phyloP scores from a whole-genome alignment of 2,329 filamentous ascomycete genomes.

The Penicillium hordei region DNA sequence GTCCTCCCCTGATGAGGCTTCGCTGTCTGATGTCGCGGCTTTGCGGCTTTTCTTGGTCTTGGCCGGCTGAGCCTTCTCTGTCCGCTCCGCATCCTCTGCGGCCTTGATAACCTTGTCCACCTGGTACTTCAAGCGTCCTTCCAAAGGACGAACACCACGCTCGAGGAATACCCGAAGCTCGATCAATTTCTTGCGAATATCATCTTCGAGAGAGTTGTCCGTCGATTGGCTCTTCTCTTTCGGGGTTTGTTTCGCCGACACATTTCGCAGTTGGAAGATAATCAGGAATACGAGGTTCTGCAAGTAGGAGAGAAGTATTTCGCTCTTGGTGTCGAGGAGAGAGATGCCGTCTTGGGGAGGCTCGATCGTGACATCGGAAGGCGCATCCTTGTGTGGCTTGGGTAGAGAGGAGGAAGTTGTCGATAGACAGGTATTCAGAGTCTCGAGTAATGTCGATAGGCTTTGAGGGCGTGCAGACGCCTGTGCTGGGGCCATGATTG shows the following conservation, averaged over 20 bases:
- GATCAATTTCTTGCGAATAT: slow-evolving; percentile 81
- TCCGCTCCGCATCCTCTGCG: slow-evolving; percentile 58
- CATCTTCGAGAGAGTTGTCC: slow-evolving; percentile 55
- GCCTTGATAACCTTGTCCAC: slow-evolving; percentile 92
- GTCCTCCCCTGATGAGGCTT: slow-evolving; percentile 32
- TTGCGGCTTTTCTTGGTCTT: slow-evolving; percentile 33
- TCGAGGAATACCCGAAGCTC: slow-evolving; percentile 91
- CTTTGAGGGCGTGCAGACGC: slow-evolving; percentile 24
- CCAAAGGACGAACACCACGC: slow-evolving; percentile 84
- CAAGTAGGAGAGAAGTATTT: slow-evolving; percentile 92
- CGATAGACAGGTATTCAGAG: slow-evolving; percentile 36
- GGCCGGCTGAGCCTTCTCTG: slow-evolving; percentile 27
- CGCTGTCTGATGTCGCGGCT: slow-evolving; percentile 31
- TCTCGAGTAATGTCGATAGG: slow-evolving; percentile 36
- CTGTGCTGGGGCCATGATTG: slow-evolving; percentile 29
- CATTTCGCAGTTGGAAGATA: slow-evolving; percentile 71
- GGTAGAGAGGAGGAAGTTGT: slow-evolving; percentile 39
- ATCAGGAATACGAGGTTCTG: slow-evolving; percentile 91
- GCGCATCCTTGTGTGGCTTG: slow-evolving; percentile 27
- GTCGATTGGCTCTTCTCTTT: slow-evolving; percentile 35
- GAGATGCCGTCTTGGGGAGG: slow-evolving; percentile 87
- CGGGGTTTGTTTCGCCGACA: slow-evolving; percentile 30
- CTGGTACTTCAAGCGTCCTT: slow-evolving; percentile 89
- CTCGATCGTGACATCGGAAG: slow-evolving; percentile 67
- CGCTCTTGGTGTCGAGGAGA: slow-evolving; percentile 92